Evolutionary conservation across 371 early-diverging fungal species (phyloP), one percentile per base, ranked within the genome.

Genomic region (Mortierella sp.): DNA sequence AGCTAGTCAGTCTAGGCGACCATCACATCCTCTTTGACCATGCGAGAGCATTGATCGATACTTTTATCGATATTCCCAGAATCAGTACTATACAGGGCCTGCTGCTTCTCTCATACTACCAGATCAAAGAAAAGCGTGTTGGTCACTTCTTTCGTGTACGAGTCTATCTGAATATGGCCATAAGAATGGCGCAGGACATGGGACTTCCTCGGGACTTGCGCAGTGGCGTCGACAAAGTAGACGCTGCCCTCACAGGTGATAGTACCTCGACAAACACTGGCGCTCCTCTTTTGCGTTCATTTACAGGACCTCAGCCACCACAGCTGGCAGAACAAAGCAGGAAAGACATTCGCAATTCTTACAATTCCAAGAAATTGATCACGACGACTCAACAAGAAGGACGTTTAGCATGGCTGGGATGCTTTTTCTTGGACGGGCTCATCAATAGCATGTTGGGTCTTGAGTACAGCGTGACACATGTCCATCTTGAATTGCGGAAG

Each of bases 31-130:
- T 80, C 22, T 80, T 67, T 55, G 80, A 80, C 45, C 55, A 75
- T 35, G 72, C 80, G 1, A 52, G 80, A 11, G 45, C 75, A 0
- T 55, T 89, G 12, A 60, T 91, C 35, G 91, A 91, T 68, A 86
- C 87, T n/a, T 88, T 86, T 64, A 83, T 87, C 52, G 90, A 90
- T 65, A 68, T 83, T 9, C 88, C 90, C 5, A 85, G 86, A 18
- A 84, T 90, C 40, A 87, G 89, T 11, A 91, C 91, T 5, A 81
- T 91, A 10, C 90, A 91, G 43, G 89, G 90, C 0, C 69, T 91
- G 8, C 40, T 91, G 4, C 73, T 91, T 20, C 49, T 91, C 54
- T 72, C 88, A 14, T 80, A 72, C 79, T 84, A 68, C 83, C 90
- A 75, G 86, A 87, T 66, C 85, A 90, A 62, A 87, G 90, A 58